Base-by-base conservation (phyloP, 2,329 filamentous ascomycete genomes). In the Hypoxylon sp. region DNA sequence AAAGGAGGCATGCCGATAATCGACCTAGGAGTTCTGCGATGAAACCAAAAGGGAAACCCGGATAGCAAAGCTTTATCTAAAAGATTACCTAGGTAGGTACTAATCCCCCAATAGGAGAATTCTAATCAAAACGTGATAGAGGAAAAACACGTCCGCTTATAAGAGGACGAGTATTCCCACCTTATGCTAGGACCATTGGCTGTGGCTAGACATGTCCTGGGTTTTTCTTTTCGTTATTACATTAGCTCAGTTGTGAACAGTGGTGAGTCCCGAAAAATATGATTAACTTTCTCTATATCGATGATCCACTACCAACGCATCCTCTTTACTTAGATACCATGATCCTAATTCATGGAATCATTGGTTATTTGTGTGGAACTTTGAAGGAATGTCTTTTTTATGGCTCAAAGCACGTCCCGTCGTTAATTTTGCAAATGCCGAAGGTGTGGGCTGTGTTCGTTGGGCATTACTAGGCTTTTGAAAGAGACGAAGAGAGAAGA, bases 101-200 rank as follows among this genome's bases (percentile, higher is more conserved):
- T 11, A 22, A 47, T 35, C 29, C 26, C 26, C 54, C 54, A 56
- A 56, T 56, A 56, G 19, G 42, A 35, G 9, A 9, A 5, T 24
- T n/a, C 17, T 11, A 22, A 47, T 35, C 54, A 35, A 26, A 56
- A 56, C 29, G 54, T 56, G 54, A 13, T n/a, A 24, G 26, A 47
- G 24, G 54, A 22, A 44, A 26, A 33, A 3, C 22, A 14, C 10
- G 3, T n/a, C 42, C 37, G 11, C 39, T n/a, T 19, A 24, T 35
- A 29, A 22, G 31, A 46, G 26, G 31, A 33, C 53, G 26, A 47
- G 29, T 8, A 48, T 50, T 35, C 17, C 39, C 11, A 22, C 5
- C n/a, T 1, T 10, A 33, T 46, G 5, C 26, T 22, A 35, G 31
- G 19, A 9, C 10, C n/a, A n/a, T 44, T 19, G 8, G 31, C 31